A percentile compares a stretch with the other conserved stretches of the same genome.
Evolutionary conservation across 257 asterid genomes (phyloP).

Genomic region (Ehretia macrophylla): DNA sequence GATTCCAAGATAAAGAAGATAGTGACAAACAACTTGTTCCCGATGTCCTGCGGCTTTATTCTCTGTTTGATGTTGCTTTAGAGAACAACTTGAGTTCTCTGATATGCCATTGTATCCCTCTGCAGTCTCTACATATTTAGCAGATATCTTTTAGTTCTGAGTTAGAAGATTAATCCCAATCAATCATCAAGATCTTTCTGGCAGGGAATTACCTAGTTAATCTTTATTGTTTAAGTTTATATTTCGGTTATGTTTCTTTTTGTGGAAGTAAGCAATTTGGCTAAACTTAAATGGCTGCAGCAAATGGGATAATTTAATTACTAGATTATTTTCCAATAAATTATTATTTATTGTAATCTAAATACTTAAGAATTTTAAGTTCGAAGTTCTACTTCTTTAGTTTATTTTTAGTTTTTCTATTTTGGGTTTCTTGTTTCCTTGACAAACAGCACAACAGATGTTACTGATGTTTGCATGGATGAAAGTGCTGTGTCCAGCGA

Average conservation of each 20-base stretch:
- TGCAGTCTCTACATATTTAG: slow-evolving; percentile 4
- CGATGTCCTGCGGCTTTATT: slow-evolving; percentile 75
- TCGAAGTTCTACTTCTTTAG: not conserved
- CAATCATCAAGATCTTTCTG: not conserved
- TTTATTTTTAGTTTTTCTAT: slow-evolving; percentile 6
- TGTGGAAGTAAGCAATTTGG: no score
- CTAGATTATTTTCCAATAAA: no score
- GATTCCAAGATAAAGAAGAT: slow-evolving; percentile 61
- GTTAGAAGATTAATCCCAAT: not conserved
- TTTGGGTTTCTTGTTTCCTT: slow-evolving; percentile 38
- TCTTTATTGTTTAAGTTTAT: not conserved
- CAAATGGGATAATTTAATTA: no score
- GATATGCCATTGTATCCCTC: slow-evolving; percentile 93
- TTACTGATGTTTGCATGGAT: slow-evolving; percentile 95
- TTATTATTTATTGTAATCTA: no score
- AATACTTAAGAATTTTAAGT: no score
- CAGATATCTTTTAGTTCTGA: no score
- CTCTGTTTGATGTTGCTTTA: slow-evolving; percentile 81
- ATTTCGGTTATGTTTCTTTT: no score
- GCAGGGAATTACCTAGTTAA: not conserved
- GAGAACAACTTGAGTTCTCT: slow-evolving; percentile 83
- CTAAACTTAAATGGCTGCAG: no score
- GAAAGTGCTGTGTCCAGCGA: slow-evolving; percentile 97
- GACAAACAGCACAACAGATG: slow-evolving; percentile 57
- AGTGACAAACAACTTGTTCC: slow-evolving; percentile 51